A percentile compares a stretch with the other conserved stretches of the same genome.
Conservation (phyloP, 2,329 filamentous ascomycete species). For the Onygenales sp. region DNA sequence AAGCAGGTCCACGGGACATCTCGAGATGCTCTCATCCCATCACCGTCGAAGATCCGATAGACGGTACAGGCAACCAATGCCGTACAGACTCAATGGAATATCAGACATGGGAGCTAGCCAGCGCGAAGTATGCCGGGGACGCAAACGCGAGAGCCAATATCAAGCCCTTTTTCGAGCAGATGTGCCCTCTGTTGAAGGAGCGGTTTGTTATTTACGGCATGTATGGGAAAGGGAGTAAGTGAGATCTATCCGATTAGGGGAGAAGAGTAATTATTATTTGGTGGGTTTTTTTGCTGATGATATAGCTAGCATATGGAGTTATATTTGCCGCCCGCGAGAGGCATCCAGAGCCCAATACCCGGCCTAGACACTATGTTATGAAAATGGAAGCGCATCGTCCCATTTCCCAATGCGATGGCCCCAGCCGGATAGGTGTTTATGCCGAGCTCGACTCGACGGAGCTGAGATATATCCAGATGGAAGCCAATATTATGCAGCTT, state of each 20-base stretch:
- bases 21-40: not conserved
- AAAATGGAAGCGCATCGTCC: constrained; percentile 10
- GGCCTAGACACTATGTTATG: constrained; percentile 13
- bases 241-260: not conserved
- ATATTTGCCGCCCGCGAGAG: constrained; percentile 15
- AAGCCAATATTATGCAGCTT: constrained; percentile 20
- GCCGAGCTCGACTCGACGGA: not conserved
- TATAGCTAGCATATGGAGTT: constrained; percentile 12
- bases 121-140: not conserved
- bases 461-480: constrained; percentile 16
- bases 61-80: not conserved
- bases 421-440: constrained; percentile 3
- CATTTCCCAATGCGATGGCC: not conserved
- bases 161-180: not conserved
- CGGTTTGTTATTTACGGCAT: constrained; percentile 7
- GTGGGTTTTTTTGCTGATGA: not conserved
- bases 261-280: no score
- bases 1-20: not conserved
- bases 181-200: not conserved
- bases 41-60: not conserved
- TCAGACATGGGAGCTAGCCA: not conserved
- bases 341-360: not conserved
- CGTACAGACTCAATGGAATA: not conserved
- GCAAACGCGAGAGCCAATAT: not conserved
- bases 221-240: constrained; percentile 8